These are phyloP conservation scores for Baorangia bicolor DNA, from an alignment of 768 basidiomycete genomes.

Conservation along the genomic window DNA sequence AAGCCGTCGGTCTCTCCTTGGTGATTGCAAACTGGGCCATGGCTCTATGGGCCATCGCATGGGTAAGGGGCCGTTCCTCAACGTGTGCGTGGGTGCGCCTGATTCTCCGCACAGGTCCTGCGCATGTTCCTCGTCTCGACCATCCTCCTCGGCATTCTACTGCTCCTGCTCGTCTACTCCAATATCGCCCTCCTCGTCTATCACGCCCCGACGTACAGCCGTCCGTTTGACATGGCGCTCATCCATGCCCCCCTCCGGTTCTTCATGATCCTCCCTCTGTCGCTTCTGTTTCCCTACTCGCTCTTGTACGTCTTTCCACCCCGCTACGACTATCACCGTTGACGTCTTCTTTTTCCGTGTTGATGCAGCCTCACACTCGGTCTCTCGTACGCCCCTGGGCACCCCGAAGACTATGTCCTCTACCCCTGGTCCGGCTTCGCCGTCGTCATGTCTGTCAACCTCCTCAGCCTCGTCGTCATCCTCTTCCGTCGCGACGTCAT, in stretches of 20 bases:
- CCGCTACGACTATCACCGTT: background rate
- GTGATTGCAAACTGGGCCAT: slow-evolving; percentile 79
- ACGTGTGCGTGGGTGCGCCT: background rate
- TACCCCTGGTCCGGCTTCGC: slow-evolving; percentile 76
- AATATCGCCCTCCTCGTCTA: slow-evolving; percentile 78
- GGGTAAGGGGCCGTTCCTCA: slow-evolving; percentile 41
- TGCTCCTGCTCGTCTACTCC: slow-evolving; percentile 73
- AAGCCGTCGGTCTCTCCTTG: slow-evolving; percentile 78
- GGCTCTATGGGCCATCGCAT: slow-evolving; percentile 77
- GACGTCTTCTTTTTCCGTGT: background rate
- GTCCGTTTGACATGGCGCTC: slow-evolving; percentile 75
- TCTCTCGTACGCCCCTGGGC: slow-evolving; percentile 51
- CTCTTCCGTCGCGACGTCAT: slow-evolving; percentile 63
- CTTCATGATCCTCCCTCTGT: slow-evolving; percentile 52
- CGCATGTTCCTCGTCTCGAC: slow-evolving; percentile 77
- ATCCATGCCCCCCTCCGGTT: slow-evolving; percentile 88
- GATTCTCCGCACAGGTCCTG: slow-evolving; percentile 48
- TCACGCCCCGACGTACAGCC: slow-evolving; percentile 53
- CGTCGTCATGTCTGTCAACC: slow-evolving; percentile 63
- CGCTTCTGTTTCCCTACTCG: slow-evolving; percentile 49
- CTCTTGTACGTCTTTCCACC: slow-evolving; percentile 43
- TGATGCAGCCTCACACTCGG: slow-evolving; percentile 63
- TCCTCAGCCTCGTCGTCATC: slow-evolving; percentile 55
- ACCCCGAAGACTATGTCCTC: slow-evolving; percentile 52
- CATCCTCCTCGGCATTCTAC: slow-evolving; percentile 66